Evolutionary conservation across 106 monocot species (phyloP).

Genomic region (Chionographis japonica): DNA sequence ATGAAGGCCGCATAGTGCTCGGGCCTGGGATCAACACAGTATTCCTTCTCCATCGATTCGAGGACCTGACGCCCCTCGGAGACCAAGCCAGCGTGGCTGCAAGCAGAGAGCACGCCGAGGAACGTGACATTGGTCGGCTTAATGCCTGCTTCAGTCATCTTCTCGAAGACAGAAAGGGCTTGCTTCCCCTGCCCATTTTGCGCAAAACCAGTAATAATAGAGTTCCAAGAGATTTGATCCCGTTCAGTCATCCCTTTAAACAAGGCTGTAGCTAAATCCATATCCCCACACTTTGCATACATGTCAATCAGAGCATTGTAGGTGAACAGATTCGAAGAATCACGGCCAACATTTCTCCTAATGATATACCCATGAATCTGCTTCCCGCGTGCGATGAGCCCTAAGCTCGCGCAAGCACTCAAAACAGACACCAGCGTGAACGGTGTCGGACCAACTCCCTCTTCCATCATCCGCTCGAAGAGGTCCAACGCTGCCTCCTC

Average conservation of each 20-base stretch:
- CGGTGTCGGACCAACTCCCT: slow-evolving; percentile 24
- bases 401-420: slow-evolving; percentile 49
- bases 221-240: slow-evolving; percentile 68
- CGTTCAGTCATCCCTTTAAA: slow-evolving; percentile 44
- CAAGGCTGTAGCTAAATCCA: slow-evolving; percentile 24
- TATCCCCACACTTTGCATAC: slow-evolving; percentile 73
- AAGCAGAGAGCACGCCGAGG: slow-evolving; percentile 54
- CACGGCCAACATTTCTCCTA: slow-evolving; percentile 14
- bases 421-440: slow-evolving; percentile 58
- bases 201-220: slow-evolving; percentile 58
- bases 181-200: slow-evolving; percentile 42
- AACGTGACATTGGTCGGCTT: slow-evolving; percentile 54
- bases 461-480: slow-evolving; percentile 51
- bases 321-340: slow-evolving; percentile 25
- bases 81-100: slow-evolving; percentile 54
- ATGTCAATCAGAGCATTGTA: slow-evolving; percentile 62
- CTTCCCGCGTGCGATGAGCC: slow-evolving; percentile 35
- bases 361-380: slow-evolving; percentile 42
- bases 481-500: slow-evolving; percentile 47
- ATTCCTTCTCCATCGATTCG: slow-evolving; percentile 36
- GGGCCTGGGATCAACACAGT: slow-evolving; percentile 26
- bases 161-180: slow-evolving; percentile 37
- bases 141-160: slow-evolving; percentile 36
- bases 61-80: slow-evolving; percentile 28
- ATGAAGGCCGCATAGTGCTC: slow-evolving; percentile 61